These are phyloP conservation scores for Xerocomellus intermedius DNA, from an alignment of 768 basidiomycete genomes.

Conservation along the genomic window DNA sequence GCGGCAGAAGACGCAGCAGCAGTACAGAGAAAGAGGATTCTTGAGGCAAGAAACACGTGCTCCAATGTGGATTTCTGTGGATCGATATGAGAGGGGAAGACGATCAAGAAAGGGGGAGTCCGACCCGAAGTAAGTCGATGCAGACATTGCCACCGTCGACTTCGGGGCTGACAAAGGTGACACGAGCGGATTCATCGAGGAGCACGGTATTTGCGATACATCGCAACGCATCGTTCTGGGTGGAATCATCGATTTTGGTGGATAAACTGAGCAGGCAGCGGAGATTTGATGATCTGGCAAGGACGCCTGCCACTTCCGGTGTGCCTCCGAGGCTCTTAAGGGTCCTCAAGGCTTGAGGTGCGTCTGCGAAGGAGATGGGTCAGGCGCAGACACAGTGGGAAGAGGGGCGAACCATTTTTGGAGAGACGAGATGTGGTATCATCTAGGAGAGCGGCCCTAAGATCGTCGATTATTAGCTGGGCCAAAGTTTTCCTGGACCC, in stretches of 20 bases:
- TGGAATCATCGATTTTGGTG: conserved; percentile 51
- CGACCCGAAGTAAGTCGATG: conserved; percentile 58
- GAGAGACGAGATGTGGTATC: conserved; percentile 50
- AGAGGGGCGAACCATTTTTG: conserved; percentile 48
- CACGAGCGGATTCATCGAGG: conserved; percentile 60
- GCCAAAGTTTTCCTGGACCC: conserved; percentile 54
- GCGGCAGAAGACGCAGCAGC: conserved; percentile 48
- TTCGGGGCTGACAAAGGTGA: conserved; percentile 51
- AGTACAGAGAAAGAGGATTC: conserved; percentile 75
- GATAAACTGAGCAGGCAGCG: conserved; percentile 53
- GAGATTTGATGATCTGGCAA: conserved; percentile 56
- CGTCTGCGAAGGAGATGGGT: conserved; percentile 45
- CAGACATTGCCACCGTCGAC: conserved; percentile 64
- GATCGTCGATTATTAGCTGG: conserved; percentile 57
- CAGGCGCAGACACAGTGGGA: background rate
- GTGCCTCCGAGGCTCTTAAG: conserved; percentile 76
- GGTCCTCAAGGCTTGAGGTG: conserved; percentile 61
- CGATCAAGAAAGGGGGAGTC: conserved; percentile 12
- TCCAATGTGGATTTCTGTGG: conserved; percentile 62
- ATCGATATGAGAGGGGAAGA: conserved; percentile 5
- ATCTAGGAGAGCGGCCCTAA: conserved; percentile 37
- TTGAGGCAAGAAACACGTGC: conserved; percentile 69
- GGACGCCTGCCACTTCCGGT: conserved; percentile 61
- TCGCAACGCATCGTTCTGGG: conserved; percentile 66
- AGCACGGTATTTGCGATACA: conserved; percentile 80